These are phyloP conservation scores for Paracamarosporium sp. DNA, from an alignment of 2,329 filamentous ascomycete species.

Conservation along the genomic window DNA sequence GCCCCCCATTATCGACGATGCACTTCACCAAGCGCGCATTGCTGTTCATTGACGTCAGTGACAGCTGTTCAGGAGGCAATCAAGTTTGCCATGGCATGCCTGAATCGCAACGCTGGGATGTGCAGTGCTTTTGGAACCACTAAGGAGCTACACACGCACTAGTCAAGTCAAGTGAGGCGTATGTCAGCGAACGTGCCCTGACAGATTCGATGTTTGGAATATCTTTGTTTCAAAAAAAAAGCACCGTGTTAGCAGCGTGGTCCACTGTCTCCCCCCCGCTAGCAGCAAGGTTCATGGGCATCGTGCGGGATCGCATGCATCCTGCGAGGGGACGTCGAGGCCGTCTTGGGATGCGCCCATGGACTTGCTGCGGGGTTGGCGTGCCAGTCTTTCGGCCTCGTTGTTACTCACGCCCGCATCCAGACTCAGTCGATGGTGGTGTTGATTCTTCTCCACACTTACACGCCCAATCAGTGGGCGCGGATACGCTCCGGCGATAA, in stretches of 20 bases:
- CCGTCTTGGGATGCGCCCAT: background rate
- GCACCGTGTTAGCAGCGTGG: too few species aligned
- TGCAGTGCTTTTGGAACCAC: background rate
- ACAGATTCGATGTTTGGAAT: background rate
- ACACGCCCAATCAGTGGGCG: background rate
- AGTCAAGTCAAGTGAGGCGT: conserved; percentile 5
- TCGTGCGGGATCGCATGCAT: background rate
- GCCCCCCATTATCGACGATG: background rate
- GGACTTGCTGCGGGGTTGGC: background rate
- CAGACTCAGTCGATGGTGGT: background rate
- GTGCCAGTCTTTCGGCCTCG: background rate
- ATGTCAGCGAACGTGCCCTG: background rate
- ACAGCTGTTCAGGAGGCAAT: background rate
- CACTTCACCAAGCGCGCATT: background rate
- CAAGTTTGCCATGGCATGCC: conserved; percentile 4
- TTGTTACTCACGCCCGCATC: background rate
- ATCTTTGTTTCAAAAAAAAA: background rate
- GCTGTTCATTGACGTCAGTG: conserved; percentile 8
- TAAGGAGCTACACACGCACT: background rate
- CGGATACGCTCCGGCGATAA: background rate
- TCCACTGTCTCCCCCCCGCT: too few species aligned
- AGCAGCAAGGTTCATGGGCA: background rate
- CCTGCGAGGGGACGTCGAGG: background rate
- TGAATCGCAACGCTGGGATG: conserved; percentile 1
- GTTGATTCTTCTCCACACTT: conserved; percentile 1